Conservation (phyloP, 2,329 filamentous ascomycete species). For the Truncatella angustata region DNA sequence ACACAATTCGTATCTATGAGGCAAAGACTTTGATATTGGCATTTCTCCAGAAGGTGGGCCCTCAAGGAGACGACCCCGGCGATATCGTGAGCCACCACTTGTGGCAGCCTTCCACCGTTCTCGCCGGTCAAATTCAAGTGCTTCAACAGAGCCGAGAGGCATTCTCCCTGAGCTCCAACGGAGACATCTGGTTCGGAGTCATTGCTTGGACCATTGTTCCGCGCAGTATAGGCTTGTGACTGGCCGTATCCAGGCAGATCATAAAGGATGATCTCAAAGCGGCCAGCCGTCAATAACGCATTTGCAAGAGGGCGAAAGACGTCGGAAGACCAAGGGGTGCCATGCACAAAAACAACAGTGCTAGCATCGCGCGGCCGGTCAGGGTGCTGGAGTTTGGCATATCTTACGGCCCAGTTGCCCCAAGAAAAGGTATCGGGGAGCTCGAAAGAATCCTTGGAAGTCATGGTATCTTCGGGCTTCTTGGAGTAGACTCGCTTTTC, state of each 20-base stretch:
- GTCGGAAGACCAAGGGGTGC: neutral
- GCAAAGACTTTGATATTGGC: conserved; percentile 2
- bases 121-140: neutral
- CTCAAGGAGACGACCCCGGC: neutral
- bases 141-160: neutral
- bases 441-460: neutral
- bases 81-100: conserved; percentile 1
- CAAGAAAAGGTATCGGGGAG: neutral
- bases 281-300: neutral
- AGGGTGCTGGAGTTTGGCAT: neutral
- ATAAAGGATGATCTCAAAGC: neutral
- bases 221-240: too few species aligned
- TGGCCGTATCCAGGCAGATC: conserved; percentile 4
- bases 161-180: neutral
- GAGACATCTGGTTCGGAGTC: neutral
- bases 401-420: neutral
- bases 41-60: conserved; percentile 1
- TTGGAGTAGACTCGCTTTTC: too few species aligned
- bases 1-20: conserved; percentile 6
- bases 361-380: neutral
- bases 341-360: conserved; percentile 1
- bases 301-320: neutral
- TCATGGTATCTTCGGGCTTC: too few species aligned
- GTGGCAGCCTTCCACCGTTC: neutral
- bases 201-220: too few species aligned